Base-by-base conservation (phyloP, 306 rosid genomes). In the Rosa multiflora region DNA sequence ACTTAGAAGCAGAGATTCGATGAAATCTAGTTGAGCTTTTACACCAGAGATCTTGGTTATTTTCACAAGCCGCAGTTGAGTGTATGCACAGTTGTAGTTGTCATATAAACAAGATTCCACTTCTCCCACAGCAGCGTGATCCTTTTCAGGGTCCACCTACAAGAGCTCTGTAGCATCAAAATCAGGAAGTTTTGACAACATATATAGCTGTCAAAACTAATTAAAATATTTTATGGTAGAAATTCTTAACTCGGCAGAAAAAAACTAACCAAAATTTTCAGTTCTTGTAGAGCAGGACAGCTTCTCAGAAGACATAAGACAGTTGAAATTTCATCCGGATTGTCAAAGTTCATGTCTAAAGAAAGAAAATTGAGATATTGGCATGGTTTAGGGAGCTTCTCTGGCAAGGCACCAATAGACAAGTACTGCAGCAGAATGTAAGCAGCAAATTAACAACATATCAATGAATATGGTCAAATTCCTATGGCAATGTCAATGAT, bases 281-380 rank as follows among this genome's bases (percentile, higher is more conserved):
- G 78, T 29, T 74, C 91, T 56, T 76, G 88, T 9, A 86, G 83
- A 83, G 78, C 82, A 64, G 94, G 94, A 40, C 87, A 88, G 82
- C 89, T 90, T 81, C 89, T 84, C 64, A 90, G 55, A 15, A 89
- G 73, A 87, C 87, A 89, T 43, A 85, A 79, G 23, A 88, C 79
- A 78, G 89, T 76, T 52, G 82, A 82, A 76, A 87, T 79, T 82
- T 89, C 88, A 46, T 85, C 84, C 26, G 26, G 6, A 67, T 87
- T 86, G 32, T 84, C 67, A 83, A 87, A 87, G 83, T 83, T 80
- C 23, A 89, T 82, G 68, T 82, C 77, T 20, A 87, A 9, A 40
- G 91, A 89, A 68, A 89, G 88, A 81, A 75, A 87, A 61, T 32
- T 85, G 51, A 87, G 83, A 82, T 87, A 79, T 40, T 32, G 5